Conservation (phyloP, 768 basidiomycete species). For the Rhizopogon salebrosus region DNA sequence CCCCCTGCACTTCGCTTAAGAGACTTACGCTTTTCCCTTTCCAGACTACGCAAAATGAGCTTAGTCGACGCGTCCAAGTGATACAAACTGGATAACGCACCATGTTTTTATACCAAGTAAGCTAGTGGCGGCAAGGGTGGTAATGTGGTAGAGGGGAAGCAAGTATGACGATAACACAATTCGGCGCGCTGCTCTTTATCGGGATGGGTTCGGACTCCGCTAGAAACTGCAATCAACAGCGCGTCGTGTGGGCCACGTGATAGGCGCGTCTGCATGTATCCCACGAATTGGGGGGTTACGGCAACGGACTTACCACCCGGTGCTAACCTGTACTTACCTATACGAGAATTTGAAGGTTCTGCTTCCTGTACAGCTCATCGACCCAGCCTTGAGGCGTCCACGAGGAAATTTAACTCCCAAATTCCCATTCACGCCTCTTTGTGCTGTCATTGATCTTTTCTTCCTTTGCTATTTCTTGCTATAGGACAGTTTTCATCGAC, state of each 20-base stretch:
- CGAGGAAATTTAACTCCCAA: conserved; percentile 18
- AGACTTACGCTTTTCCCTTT: conserved; percentile 48
- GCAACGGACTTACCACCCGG: conserved; percentile 3
- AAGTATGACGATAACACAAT: not conserved
- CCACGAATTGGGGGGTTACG: conserved; percentile 16
- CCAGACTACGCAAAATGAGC: conserved; percentile 35
- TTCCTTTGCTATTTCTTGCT: conserved; percentile 5
- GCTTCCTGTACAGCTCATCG: not conserved
- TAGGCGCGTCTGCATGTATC: conserved; percentile 17
- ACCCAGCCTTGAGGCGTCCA: conserved; percentile 26
- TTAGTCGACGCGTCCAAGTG: not conserved
- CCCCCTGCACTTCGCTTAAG: not conserved
- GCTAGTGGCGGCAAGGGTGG: conserved; percentile 4
- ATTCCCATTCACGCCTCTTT: conserved; percentile 14
- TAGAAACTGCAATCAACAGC: conserved; percentile 22
- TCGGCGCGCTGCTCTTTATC: conserved; percentile 27
- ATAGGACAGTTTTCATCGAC: conserved; percentile 3
- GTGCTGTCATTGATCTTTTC: conserved; percentile 6
- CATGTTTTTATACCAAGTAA: conserved; percentile 21
- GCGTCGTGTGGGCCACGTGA: conserved; percentile 27
- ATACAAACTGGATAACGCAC: conserved; percentile 17
- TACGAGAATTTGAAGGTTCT: no score
- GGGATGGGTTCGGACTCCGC: conserved; percentile 26
- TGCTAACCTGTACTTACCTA: no score
- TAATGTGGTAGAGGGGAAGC: conserved; percentile 14